phyloP scores from a whole-genome alignment of 1,284 basidiomycete species.

The Cryptococcus floricola region DNA sequence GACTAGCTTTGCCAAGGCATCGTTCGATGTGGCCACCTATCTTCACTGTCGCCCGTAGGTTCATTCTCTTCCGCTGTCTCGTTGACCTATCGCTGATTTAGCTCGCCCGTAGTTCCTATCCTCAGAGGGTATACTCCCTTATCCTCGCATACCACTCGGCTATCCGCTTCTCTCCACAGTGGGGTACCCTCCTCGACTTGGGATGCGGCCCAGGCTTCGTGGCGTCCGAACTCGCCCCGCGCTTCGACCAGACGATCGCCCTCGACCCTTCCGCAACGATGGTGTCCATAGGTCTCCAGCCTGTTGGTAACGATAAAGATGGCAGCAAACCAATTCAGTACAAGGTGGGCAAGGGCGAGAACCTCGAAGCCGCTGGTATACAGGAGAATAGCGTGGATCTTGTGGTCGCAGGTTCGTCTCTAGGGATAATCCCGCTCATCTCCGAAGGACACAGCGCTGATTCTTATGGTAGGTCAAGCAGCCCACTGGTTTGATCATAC shows the following conservation, averaged over 20 bases:
- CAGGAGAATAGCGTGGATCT: constrained; percentile 64
- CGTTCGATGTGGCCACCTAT: constrained; percentile 35
- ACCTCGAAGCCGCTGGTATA: constrained; percentile 36
- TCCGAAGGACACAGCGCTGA: neutral
- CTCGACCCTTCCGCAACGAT: constrained; percentile 71
- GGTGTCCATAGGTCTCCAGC: constrained; percentile 59
- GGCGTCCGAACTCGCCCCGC: constrained; percentile 57
- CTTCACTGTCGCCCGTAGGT: constrained; percentile 36
- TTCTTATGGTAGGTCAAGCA: constrained; percentile 61
- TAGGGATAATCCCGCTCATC: neutral
- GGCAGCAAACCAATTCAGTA: constrained; percentile 49
- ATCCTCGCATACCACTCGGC: constrained; percentile 27
- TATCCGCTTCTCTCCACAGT: constrained; percentile 2
- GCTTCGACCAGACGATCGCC: constrained; percentile 63
- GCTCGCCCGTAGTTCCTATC: constrained; percentile 23
- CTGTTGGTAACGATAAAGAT: constrained; percentile 7
- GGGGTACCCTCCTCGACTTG: constrained; percentile 57
- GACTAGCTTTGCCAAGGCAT: constrained; percentile 31
- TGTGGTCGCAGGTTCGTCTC: constrained; percentile 58
- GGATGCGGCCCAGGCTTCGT: constrained; percentile 71
- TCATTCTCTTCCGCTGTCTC: neutral
- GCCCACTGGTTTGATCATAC: constrained; percentile 83
- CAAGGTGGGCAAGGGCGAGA: constrained; percentile 40
- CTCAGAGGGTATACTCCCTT: constrained; percentile 23
- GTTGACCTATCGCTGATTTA: neutral